Base-by-base conservation (phyloP, 1,284 basidiomycete species). In the Irpex sp. region DNA sequence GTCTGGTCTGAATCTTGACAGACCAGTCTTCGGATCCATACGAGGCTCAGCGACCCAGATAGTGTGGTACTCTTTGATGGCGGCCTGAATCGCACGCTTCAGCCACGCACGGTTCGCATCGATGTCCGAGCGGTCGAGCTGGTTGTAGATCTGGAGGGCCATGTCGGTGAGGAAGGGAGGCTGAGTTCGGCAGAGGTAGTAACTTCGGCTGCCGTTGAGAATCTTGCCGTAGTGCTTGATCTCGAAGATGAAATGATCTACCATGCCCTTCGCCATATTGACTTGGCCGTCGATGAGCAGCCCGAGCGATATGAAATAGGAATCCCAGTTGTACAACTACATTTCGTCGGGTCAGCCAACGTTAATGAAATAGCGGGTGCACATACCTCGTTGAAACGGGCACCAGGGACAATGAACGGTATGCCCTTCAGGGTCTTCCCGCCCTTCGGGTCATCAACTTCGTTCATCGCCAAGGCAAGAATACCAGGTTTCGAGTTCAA, bases 91-190 rank as follows among this genome's bases (percentile, higher is more conserved):
- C 1, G 95, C 96, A 19, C 90, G 88, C 76, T 95, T 97, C 59
- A 99, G 84, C 95, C 96, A 99, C 57, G 81, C 80, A 56, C 92
- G 92, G 80, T 98, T 97, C 62, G 86, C 87, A 39, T 87, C 86
- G 65, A 90, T 79, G 68, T 96, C 89, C 3, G 87, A 89, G 33
- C 92, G 89, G 71, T 97, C 94, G 61, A 98, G 86, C 72, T 96
- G 94, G 72, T 96, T 95, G 80, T 94, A 99, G 74, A 98, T 97
- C 75, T 98, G 97, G 37, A 98, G 83, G 0, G 96, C 95, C 88
- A 98, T 94, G 77, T 99, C 97, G 62, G 97, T 99, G 57, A 99
- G 83, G 89, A 99, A 99, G 0, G 97, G 97, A 36, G 97, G 97
- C 75, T 99, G 97, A 13, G 95, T 91, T 61, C 97, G 92, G 76